Conservation (phyloP, 2,329 filamentous ascomycete species). For the Fusarium marasasianum region DNA sequence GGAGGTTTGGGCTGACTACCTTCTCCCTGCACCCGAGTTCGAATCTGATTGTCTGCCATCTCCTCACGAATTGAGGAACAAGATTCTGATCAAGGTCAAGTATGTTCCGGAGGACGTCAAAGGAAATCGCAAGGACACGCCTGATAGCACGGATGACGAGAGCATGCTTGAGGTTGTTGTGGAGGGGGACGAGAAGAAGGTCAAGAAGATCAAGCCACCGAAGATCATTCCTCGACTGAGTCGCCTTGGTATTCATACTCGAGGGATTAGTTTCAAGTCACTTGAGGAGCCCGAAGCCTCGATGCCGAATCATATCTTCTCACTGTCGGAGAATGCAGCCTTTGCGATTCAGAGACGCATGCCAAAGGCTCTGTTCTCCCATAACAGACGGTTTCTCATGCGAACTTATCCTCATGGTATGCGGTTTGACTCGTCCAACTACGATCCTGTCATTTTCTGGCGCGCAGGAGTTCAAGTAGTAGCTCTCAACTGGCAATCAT, state of each 20-base stretch:
- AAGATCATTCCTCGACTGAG: background rate
- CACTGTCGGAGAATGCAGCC: slow-evolving; percentile 84
- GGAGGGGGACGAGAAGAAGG: background rate
- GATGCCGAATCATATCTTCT: slow-evolving; percentile 78
- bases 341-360: slow-evolving; percentile 63
- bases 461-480: slow-evolving; percentile 95
- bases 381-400: slow-evolving; percentile 89
- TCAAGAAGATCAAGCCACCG: slow-evolving; percentile 1
- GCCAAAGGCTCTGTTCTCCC: slow-evolving; percentile 78
- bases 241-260: slow-evolving; percentile 4
- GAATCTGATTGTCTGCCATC: slow-evolving; percentile 63
- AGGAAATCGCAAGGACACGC: background rate
- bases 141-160: background rate
- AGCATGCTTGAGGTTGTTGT: background rate
- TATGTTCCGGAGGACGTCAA: slow-evolving; percentile 15
- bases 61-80: slow-evolving; percentile 75
- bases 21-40: slow-evolving; percentile 69
- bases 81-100: slow-evolving; percentile 87
- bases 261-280: slow-evolving; percentile 9
- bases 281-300: slow-evolving; percentile 49
- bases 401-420: slow-evolving; percentile 85
- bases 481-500: slow-evolving; percentile 94
- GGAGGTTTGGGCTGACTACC: slow-evolving; percentile 79
- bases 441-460: slow-evolving; percentile 91
- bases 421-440: slow-evolving; percentile 87